Percentiles rank a stretch among this genome's conserved stretches.
Evolutionary conservation across 2,329 filamentous ascomycete genomes (phyloP).

Genomic region (Fusarium haematococcum): DNA sequence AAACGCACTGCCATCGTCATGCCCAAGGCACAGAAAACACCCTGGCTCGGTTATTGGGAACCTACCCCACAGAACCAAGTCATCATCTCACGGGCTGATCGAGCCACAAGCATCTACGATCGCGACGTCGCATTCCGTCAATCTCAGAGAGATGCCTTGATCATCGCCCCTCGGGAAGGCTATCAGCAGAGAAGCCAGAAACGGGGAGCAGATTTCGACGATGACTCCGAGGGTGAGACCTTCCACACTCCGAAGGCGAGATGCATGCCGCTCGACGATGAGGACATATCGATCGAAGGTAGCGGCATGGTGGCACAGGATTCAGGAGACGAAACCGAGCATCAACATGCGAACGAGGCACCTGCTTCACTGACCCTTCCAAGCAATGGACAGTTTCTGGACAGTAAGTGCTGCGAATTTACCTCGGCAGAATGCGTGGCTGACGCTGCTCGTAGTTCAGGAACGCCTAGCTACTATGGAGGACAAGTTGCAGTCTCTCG

Average conservation of each 20-base stretch:
- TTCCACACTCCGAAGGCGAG: background rate
- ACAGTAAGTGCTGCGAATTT: background rate
- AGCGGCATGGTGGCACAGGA: background rate
- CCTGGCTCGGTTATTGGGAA: background rate
- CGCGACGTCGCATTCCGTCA: background rate
- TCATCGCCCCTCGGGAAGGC: background rate
- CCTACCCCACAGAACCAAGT: background rate
- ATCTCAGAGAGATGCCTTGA: background rate
- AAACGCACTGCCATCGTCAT: background rate
- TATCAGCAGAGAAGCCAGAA: background rate
- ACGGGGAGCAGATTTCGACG: background rate
- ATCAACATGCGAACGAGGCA: no score
- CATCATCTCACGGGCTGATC: background rate
- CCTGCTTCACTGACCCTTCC: background rate
- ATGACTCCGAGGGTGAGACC: background rate
- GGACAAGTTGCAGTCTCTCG: background rate
- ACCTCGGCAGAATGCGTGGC: background rate
- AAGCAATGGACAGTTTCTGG: background rate
- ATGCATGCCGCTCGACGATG: background rate
- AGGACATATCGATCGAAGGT: no score
- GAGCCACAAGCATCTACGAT: background rate
- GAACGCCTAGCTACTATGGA: background rate
- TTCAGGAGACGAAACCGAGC: background rate
- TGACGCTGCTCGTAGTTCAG: background rate
- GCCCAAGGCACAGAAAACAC: background rate